Evolutionary conservation across 805 yeast species (phyloP).

Genomic region (Candida nanaspora): DNA sequence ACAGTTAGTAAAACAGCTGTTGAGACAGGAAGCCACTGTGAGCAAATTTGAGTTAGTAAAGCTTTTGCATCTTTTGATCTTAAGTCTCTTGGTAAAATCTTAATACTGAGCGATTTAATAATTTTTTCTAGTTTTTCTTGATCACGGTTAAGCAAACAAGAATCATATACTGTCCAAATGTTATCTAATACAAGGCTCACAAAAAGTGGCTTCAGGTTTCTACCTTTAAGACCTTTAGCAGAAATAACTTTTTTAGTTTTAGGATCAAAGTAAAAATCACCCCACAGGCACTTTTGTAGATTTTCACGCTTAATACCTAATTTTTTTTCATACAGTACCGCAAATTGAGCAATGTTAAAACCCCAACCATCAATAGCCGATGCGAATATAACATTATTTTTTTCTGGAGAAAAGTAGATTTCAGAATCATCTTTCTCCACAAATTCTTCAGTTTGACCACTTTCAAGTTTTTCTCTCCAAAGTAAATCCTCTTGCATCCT

Average conservation of each 20-base stretch:
- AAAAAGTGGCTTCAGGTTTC: conserved; percentile 68
- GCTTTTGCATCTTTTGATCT: conserved; percentile 69
- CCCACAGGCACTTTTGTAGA: conserved; percentile 88
- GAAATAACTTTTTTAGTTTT: conserved; percentile 79
- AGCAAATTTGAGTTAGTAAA: conserved; percentile 59
- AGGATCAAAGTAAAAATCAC: conserved; percentile 84
- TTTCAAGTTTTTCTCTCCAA: conserved; percentile 62
- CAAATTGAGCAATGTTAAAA: conserved; percentile 81
- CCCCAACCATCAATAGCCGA: conserved; percentile 98
- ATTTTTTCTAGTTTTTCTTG: conserved; percentile 70
- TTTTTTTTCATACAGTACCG: conserved; percentile 77
- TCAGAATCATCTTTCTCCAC: conserved; percentile 75
- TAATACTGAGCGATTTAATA: conserved; percentile 56
- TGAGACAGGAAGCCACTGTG: conserved; percentile 93
- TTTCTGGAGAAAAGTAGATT: conserved; percentile 79
- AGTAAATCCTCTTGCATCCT: conserved; percentile 80
- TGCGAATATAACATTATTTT: conserved; percentile 85
- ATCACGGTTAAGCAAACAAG: conserved; percentile 57
- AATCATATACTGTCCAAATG: conserved; percentile 86
- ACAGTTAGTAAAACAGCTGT: conserved; percentile 79
- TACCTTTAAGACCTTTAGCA: conserved; percentile 55
- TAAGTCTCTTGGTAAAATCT: conserved; percentile 66
- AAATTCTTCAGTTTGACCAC: conserved; percentile 40
- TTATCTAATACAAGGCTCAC: conserved; percentile 82
- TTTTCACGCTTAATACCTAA: conserved; percentile 77